Evolutionary conservation across 805 yeast genomes (phyloP), one percentile per base, ranked within the genome.

Genomic region (Kurtzmaniella cleridarum): DNA sequence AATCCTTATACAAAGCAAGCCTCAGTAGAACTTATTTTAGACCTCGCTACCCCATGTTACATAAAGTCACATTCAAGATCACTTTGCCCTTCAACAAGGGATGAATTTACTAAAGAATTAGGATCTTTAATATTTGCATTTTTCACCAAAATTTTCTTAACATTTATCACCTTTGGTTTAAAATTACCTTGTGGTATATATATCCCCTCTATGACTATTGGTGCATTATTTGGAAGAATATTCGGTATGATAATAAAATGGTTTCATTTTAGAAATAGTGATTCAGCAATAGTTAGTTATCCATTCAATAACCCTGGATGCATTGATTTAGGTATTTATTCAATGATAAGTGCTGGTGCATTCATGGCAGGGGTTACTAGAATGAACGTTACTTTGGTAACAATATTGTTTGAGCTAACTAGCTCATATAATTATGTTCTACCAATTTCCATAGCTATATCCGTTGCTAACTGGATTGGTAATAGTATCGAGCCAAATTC

Each of bases 121-220:
- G 34, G 46, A 7, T 47, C 59, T 3, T 57, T 77, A 11, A 34
- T 48, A 0, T 49, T 50, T 44, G 81, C 80, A 3, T 59, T 77
- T 28, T 43, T 64, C 2, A 54, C 73, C 34, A 77, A 76, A 44
- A 44, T 69, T 1, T 40, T 66, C 3, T 54, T 77, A 24, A 78
- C 82, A 5, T 62, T 71, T 17, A 54, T 77, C 11, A 75, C 82
- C 0, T 75, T 76, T 54, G 84, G 84, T 1, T 52, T 76, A 36
- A 78, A 76, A 46, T 59, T 78, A 2, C 84, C 84, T 1, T 69
- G 76, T 33, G 84, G 84, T 4, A 71, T 78, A 11, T 78, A 78
- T 44, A 79, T 79, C 2, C 84, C 84, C 4, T 71, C 80, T 1
- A 78, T 78, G 84, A 78, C 75, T 1, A 64, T 73, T 16, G 84